Base-by-base conservation (phyloP, 225 moss, liverwort and hornwort species). In the Marchantia polymorpha region DNA sequence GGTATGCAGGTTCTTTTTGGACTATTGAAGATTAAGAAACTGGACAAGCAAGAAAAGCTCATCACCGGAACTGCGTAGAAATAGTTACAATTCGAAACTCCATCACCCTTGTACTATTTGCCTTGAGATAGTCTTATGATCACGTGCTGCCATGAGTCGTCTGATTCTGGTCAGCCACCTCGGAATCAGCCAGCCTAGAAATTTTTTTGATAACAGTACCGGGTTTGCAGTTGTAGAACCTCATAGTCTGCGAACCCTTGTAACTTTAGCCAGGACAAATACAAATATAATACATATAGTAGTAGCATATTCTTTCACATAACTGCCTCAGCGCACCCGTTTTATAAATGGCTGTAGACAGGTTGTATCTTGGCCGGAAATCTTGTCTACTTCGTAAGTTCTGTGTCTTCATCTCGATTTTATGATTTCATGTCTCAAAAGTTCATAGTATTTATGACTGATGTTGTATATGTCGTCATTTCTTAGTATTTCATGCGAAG, bases 31-130 rank as follows among this genome's bases (percentile, higher is more conserved):
- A 93, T 99, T 67, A 99, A 88, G 81, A 93, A 80, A 81, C 87
- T 99, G 80, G 99, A 99, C 73, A 93, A 91, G 79, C 99, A 95
- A 90, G 99, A 99, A 76, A 93, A 90, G 59, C 93, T 99, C 59
- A 95, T 99, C 47, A 92, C 90, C 14, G 99, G 99, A 79, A 83
- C 91, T 29, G 92, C 89, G 0, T 90, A 89, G 85, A 81, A 64
- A 19, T 61, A 64, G 77, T 19, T 8, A 47, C 66, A 72, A 16
- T 20, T n/a, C 17, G 17, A 51, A 29, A n/a, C 20, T 7, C n/a
- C 68, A 52, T n/a, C 67, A 56, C 69, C 71, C 74, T 67, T 82
- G 78, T 85, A 82, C 72, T 58, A 79, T 77, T 78, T 29, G 50
- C 65, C 63, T 71, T 54, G 70, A 79, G 78, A 69, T 64, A 61